Percentiles rank a stretch among this genome's conserved stretches.
These are phyloP conservation scores for Lasiosphaeria miniovina DNA, from an alignment of 495 filamentous ascomycete species.

Conservation along the genomic window DNA sequence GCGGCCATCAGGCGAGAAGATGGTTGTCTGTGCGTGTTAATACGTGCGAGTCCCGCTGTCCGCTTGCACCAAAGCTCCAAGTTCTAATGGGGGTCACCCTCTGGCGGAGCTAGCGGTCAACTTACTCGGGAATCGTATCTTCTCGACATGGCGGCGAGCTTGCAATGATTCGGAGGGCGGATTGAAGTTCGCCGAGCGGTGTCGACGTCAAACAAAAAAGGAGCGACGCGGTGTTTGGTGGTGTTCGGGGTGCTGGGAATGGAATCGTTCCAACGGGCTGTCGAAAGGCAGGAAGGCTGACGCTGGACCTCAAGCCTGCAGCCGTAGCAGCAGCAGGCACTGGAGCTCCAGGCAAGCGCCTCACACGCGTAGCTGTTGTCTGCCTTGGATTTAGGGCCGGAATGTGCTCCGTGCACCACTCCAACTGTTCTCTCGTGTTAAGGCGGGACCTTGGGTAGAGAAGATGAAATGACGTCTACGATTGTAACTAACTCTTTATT, in stretches of 20 bases:
- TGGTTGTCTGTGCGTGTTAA: conserved; percentile 71
- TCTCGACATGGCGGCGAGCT: conserved; percentile 71
- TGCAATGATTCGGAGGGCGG: neutral
- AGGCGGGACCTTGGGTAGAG: too few relatives aligned
- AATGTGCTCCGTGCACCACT: neutral
- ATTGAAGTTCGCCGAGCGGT: conserved; percentile 1
- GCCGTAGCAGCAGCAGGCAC: conserved; percentile 4
- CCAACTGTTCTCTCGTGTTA: neutral
- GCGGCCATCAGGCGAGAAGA: conserved; percentile 98
- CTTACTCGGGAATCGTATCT: conserved; percentile 96
- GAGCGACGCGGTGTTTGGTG: neutral
- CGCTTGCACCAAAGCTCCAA: conserved; percentile 11
- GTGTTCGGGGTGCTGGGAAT: neutral
- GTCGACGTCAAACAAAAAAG: neutral
- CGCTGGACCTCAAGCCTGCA: conserved; percentile 6
- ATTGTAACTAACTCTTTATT: too few relatives aligned
- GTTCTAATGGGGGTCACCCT: neutral
- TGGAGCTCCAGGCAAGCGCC: conserved; percentile 38
- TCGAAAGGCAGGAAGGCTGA: conserved; percentile 19
- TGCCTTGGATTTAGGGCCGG: conserved; percentile 22
- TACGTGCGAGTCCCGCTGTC: conserved; percentile 37
- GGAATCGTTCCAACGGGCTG: conserved; percentile 5
- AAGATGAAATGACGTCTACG: too few relatives aligned
- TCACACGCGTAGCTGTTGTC: conserved; percentile 34
- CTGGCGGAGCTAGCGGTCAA: conserved; percentile 20